Evolutionary conservation across 345 rosid species (phyloP), one percentile per base, ranked within the genome.

Genomic region (Crucihimalaya himalaica): DNA sequence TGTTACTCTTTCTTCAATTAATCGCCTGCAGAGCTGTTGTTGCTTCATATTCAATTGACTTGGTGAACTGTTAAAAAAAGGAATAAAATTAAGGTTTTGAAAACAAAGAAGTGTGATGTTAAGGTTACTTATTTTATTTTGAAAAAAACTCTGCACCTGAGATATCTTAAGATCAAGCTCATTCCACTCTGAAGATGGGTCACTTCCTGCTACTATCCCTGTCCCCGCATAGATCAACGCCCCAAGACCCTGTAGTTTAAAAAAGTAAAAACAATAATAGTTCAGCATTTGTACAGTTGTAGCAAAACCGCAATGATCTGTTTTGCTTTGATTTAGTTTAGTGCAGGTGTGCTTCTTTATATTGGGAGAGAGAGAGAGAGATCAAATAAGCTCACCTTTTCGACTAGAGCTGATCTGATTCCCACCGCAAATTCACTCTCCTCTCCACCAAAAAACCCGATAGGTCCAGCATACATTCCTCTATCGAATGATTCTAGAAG

Each of bases 351-450:
- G 3, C 5, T 3, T 53, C 16, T n/a, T n/a, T 52, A 25, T 25
- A 51, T 12, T 11, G 31, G 56, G 56, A 12, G 70, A 62, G 43
- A 43, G 7, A 31, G 56, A 12, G 70, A 62, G 43, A 43, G 7
- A 31, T 29, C 61, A 50, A 37, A 50, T 53, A 46, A 34, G 54
- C 39, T 68, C 61, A 93, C 98, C 96, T 88, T 86, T 70, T 88
- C 90, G 7, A 91, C 96, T 71, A 94, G 73, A 42, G 98, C 96
- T 59, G 97, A 94, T 82, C 97, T 84, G 53, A 94, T 91, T 61
- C 98, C 98, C 52, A 91, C 98, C 29, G 97, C 94, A 85, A 93
- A 93, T 76, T 93, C 98, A 74, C 97, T 87, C 81, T 91, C 98
- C 19, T 87, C 86, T 20, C 98, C 97, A 68, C 98, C 97, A 79